A percentile compares a stretch with the other conserved stretches of the same genome.
These are phyloP conservation scores for Triticum timopheevii DNA, from an alignment of 176 grass and related monocot genomes.

Conservation along the genomic window DNA sequence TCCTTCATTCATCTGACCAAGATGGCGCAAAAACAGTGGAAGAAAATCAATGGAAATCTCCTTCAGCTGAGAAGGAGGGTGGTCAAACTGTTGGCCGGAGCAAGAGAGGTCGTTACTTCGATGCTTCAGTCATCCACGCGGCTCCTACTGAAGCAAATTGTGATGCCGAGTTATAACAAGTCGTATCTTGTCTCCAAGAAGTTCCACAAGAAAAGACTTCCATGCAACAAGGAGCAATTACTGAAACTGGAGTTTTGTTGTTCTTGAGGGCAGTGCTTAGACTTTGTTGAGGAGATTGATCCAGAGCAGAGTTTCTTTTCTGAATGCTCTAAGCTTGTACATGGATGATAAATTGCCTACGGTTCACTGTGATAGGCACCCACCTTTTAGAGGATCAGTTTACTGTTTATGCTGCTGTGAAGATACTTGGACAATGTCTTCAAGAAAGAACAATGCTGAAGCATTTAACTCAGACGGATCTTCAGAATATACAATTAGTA, in stretches of 20 bases:
- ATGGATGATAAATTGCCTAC: too few relatives aligned
- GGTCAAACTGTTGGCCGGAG: conserved; percentile 41
- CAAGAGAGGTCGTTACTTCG: conserved; percentile 27
- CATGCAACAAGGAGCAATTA: conserved; percentile 29
- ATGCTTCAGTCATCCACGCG: conserved; percentile 26
- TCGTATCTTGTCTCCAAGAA: conserved; percentile 49
- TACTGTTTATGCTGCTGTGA: too few relatives aligned
- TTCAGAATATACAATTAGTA: too few relatives aligned
- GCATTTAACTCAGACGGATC: too few relatives aligned
- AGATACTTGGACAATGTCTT: too few relatives aligned
- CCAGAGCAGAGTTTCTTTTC: too few relatives aligned
- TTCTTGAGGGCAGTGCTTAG: too few relatives aligned
- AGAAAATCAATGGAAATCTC: conserved; percentile 38
- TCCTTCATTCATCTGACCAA: conserved; percentile 27
- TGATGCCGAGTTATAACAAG: conserved; percentile 15
- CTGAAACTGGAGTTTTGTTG: conserved; percentile 22
- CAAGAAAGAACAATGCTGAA: too few relatives aligned
- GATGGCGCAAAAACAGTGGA: conserved; percentile 41
- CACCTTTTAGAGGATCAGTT: too few relatives aligned
- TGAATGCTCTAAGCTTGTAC: too few relatives aligned
- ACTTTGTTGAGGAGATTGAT: too few relatives aligned
- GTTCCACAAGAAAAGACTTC: conserved; percentile 35
- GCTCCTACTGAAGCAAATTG: conserved; percentile 26
- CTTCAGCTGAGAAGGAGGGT: conserved; percentile 20
- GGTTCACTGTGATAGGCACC: too few relatives aligned